Conservation (phyloP, 306 rosid species). For the Cicer cuneatum region DNA sequence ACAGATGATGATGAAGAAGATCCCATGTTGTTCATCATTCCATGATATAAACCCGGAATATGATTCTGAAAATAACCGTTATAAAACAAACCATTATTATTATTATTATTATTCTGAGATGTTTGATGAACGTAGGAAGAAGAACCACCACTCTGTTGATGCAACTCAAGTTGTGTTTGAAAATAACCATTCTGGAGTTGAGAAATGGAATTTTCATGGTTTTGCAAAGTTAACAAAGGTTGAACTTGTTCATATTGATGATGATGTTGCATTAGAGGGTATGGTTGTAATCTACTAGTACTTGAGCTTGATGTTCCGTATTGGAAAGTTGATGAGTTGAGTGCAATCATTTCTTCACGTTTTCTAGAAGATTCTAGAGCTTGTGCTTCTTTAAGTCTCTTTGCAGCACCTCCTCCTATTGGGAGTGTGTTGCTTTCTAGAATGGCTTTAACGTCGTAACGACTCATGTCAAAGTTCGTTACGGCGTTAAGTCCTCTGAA, state of each 20-base stretch:
- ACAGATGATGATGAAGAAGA: slow-evolving; percentile 55
- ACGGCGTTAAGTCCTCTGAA: slow-evolving; percentile 94
- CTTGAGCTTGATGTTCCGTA: slow-evolving; percentile 57
- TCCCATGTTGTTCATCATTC: slow-evolving; percentile 71
- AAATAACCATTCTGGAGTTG: slow-evolving; percentile 41
- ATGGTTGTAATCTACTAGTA: slow-evolving; percentile 53
- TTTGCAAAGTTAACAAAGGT: slow-evolving; percentile 75
- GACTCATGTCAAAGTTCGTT: slow-evolving; percentile 94
- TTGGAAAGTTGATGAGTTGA: slow-evolving; percentile 61
- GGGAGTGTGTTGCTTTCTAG: slow-evolving; percentile 92
- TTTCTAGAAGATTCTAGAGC: slow-evolving; percentile 87
- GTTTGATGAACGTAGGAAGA: not conserved
- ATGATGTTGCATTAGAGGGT: slow-evolving; percentile 64
- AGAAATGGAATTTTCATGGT: slow-evolving; percentile 57
- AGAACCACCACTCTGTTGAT: slow-evolving; percentile 44
- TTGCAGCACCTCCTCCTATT: slow-evolving; percentile 95
- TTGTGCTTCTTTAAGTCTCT: slow-evolving; percentile 89
- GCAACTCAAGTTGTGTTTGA: slow-evolving; percentile 86
- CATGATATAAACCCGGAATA: slow-evolving; percentile 74
- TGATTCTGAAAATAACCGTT: slow-evolving; percentile 66
- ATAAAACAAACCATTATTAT: slow-evolving; percentile 54
- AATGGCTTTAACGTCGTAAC: slow-evolving; percentile 92
- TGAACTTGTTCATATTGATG: slow-evolving; percentile 50
- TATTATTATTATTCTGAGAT: slow-evolving; percentile 34
- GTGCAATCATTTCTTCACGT: slow-evolving; percentile 81